Base-by-base conservation (phyloP, 2,329 filamentous ascomycete species). In the Botrytis byssoidea region DNA sequence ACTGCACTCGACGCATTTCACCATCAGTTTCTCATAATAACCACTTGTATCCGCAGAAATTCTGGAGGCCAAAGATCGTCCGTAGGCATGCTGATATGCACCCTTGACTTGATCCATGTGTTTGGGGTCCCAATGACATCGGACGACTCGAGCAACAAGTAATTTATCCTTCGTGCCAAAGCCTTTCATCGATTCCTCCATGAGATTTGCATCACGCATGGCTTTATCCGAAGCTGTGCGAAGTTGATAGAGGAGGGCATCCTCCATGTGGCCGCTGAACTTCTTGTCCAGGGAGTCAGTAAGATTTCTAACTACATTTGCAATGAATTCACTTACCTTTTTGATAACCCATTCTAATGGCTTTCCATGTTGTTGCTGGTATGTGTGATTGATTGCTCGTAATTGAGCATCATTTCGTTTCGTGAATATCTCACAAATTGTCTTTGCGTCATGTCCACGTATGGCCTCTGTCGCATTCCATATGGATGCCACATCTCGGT, bases 181-280 rank as follows among this genome's bases (percentile, higher is more conserved):
- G 0, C 95, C 96, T 1, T 89, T 88, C 95, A 98, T 98, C 25
- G 92, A 87, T 22, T 93, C 92, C 81, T 98, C 94, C n/a, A 98
- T 86, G 7, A 93, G 85, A 35, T 88, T 84, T 0, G 95, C 96
- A 78, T 97, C 95, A 77, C 94, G 91, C 86, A 93, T 92, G 74
- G 93, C 93, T 77, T 92, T 93, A 83, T 98, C 94, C 9, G 88
- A 85, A 4, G 93, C 95, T 20, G 91, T 86, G 18, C 88, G 88
- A n/a, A 98, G 85, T 82, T 97, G 94, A 81, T 90, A 90, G 40
- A 96, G 83, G 0, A 98, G 87, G 0, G 94, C 94, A 25, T 93
- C 89, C 81, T 95, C 87, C 94, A 98, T 98, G 81, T 98, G 95
- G 0, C 95, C 95, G 0, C 91, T 93, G 83, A 98, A 98, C 79